Base-by-base conservation (phyloP, 148 eudicot species). In the Pouteria glomerata region DNA sequence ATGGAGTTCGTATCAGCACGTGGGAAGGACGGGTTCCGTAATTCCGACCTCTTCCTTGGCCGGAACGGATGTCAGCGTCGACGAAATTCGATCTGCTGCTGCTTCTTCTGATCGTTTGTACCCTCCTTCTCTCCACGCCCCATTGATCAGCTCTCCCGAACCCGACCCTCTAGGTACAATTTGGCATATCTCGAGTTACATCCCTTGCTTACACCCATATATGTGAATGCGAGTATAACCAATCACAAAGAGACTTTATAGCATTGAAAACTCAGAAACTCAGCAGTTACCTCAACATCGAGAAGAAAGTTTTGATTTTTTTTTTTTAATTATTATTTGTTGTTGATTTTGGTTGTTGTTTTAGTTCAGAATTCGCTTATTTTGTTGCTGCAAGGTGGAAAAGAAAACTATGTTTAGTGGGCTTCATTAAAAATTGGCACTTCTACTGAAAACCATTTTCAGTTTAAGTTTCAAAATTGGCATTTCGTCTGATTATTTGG, bases 71-170 rank as follows among this genome's bases (percentile, higher is more conserved):
- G 87, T 91, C 62, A 94, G 90, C 77, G 91, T 85, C 10, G 93
- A 86, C 31, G 97, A 94, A 69, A 94, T 94, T 77, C 93, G 98
- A 56, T 86, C 87, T 1, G 95, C 91, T 15, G 80, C 91, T 13
- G 76, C 89, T 8, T 56, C 67, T 65, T 82, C 98, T 0, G 90
- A 85, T n/a, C 77, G 71, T 0, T 94, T 82, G 56, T 94, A 91
- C 67, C 88, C 98, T 4, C 90, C 98, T 33, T 88, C 93, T 57
- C 86, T 94, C 0, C 96, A 94, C 58, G 88, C 91, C 23, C 90
- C 96, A 6, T 75, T 91, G 72, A 60, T 91, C 66, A 69, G 82
- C 63, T 79, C 89, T 6, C 89, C 96, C 0, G 78, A 86, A 0
- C 67, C 93, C 14, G 66, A 72, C 45, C 83, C 74, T 47, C 60